Evolutionary conservation across 2,329 filamentous ascomycete genomes (phyloP).

Genomic region (Xylariomycetidae sp.): DNA sequence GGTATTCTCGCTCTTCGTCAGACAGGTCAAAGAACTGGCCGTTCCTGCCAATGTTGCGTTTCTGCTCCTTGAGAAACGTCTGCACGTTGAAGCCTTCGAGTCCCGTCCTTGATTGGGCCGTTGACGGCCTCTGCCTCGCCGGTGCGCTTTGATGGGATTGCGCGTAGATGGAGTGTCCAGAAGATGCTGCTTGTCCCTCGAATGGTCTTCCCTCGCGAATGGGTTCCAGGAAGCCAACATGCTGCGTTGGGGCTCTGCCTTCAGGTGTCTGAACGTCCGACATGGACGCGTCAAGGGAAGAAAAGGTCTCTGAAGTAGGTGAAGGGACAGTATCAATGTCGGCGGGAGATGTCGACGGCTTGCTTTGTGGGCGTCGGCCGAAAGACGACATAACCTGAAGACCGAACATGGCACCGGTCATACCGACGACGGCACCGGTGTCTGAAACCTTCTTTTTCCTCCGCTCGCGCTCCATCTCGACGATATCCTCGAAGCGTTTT

Average conservation of each 20-base stretch:
- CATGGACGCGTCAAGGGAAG: slow-evolving; percentile 6
- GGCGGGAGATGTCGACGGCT: slow-evolving; percentile 5
- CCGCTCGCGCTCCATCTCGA: slow-evolving; percentile 34
- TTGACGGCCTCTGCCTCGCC: slow-evolving; percentile 11
- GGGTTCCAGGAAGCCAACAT: slow-evolving; percentile 20
- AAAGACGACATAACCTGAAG: slow-evolving; percentile 25
- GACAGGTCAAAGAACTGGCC: slow-evolving; percentile 45
- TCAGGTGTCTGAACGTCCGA: slow-evolving; percentile 7
- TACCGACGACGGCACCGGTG: slow-evolving; percentile 18
- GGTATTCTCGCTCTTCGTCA: slow-evolving; percentile 40
- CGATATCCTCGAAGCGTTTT: slow-evolving; percentile 51
- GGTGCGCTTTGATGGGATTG: slow-evolving; percentile 15
- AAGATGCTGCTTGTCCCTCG: slow-evolving; percentile 11
- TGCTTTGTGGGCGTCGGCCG: slow-evolving; percentile 12
- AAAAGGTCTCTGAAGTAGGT: slow-evolving; percentile 1
- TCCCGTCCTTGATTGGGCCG: slow-evolving; percentile 10
- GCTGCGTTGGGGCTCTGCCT: slow-evolving; percentile 11
- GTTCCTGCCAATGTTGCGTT: slow-evolving; percentile 35
- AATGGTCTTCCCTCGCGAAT: slow-evolving; percentile 14
- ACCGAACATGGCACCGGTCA: slow-evolving; percentile 23
- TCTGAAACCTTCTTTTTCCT: slow-evolving; percentile 16
- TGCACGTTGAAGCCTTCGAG: slow-evolving; percentile 20
- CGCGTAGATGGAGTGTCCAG: slow-evolving; percentile 18
- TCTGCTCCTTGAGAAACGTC: slow-evolving; percentile 22
- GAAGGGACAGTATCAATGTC: slow-evolving; percentile 4